Evolutionary conservation across 371 early-diverging fungal species (phyloP), one percentile per base, ranked within the genome.

Genomic region (Choanephora cucurbitarum): DNA sequence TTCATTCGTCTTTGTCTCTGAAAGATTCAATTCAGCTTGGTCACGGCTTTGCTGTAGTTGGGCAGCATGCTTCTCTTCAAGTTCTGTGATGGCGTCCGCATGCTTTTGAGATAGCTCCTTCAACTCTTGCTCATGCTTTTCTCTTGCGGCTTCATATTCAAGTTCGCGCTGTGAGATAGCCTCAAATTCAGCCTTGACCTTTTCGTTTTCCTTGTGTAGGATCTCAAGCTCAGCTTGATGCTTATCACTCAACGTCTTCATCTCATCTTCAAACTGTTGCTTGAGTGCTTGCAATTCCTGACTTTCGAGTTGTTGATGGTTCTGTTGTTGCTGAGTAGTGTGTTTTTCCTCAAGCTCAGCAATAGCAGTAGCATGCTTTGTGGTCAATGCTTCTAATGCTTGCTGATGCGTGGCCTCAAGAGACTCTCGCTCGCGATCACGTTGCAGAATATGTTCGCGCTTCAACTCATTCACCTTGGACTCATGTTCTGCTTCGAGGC

Each of bases 391-490:
- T 2, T 49, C 37, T 14, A 75, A 14, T 5, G 45, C 61, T 18
- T 40, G 22, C 24, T 42, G 22, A 21, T 67, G 67, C 7, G 44
- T 54, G 15, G 40, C 42, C n/a, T 62, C 59, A 1, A 62, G n/a
- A 0, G 45, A 7, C 41, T 59, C 56, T 8, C 52, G 50, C 13
- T 67, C 67, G 13, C 58, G 58, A 17, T 67, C 67, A 44, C 67
- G 55, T 52, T 56, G 57, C 39, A 62, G 33, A 34, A 59, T 55
- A 32, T 58, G 41, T 0, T 67, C 62, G 7, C 58, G 59, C n/a
- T 55, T 62, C 7, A 62, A 19, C n/a, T 62, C 67, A 15, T 62
- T 57, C n/a, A 59, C 15, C 21, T 58, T 62, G 8, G 67, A 58
- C 21, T 58, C 62, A 46, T 67, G 51, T 13, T 67, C 63, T 22